phyloP scores from a whole-genome alignment of 2,329 filamentous ascomycete genomes.

The Acephala macrosclerotiorum region DNA sequence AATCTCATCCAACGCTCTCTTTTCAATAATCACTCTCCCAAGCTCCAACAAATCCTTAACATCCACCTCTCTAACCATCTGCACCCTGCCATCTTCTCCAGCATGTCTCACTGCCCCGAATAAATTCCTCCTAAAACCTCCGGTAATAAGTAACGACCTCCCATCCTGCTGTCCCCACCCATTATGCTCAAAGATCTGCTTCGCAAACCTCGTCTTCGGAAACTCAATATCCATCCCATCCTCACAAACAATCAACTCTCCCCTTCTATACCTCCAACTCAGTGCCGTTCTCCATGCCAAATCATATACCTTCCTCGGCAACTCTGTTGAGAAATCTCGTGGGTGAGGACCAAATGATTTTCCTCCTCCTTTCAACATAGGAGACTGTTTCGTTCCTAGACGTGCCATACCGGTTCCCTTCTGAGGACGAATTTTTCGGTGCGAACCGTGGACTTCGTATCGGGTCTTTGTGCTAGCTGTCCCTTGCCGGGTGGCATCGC shows the following conservation, averaged over 20 bases:
- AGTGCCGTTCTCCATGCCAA: constrained; percentile 94
- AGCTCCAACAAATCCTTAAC: constrained; percentile 93
- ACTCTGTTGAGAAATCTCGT: constrained; percentile 83
- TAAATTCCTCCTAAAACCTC: constrained; percentile 65
- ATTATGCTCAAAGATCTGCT: constrained; percentile 74
- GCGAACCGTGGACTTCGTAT: constrained; percentile 82
- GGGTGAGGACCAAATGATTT: constrained; percentile 91
- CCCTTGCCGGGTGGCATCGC: constrained; percentile 85
- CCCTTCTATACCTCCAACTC: constrained; percentile 87
- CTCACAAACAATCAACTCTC: constrained; percentile 86
- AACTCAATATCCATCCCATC: constrained; percentile 72
- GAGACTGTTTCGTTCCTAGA: constrained; percentile 81
- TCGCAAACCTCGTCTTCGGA: constrained; percentile 63
- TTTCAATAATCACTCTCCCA: constrained; percentile 86
- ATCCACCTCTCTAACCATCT: constrained; percentile 82
- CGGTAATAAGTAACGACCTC: constrained; percentile 79
- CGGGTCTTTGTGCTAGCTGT: constrained; percentile 85
- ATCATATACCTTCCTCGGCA: constrained; percentile 93
- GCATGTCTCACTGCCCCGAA: constrained; percentile 70
- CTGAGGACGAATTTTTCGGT: constrained; percentile 82
- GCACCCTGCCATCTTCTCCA: constrained; percentile 71
- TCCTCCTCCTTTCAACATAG: constrained; percentile 84
- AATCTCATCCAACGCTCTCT: constrained; percentile 77
- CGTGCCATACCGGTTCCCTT: constrained; percentile 87
- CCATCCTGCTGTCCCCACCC: constrained; percentile 72